Conservation (phyloP, 306 rosid species). For the Pachyrhizus erosus region DNA sequence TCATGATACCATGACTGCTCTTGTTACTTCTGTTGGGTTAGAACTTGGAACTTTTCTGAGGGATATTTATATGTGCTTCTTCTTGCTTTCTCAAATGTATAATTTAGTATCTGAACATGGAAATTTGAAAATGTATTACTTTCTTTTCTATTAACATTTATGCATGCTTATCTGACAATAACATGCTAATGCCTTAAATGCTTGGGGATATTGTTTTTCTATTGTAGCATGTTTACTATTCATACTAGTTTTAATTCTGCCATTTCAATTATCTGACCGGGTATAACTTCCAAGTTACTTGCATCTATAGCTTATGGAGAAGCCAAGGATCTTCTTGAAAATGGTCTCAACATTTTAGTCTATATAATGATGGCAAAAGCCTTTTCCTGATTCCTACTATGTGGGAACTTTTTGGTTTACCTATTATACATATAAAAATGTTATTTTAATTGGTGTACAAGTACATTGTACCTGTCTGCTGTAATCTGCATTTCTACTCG, state of each 20-base stretch:
- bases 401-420: background rate
- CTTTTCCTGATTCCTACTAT: background rate
- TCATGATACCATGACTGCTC: conserved; percentile 85
- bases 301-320: conserved; percentile 30
- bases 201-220: conserved; percentile 6
- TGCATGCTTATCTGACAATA: conserved; percentile 14
- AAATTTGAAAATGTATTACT: conserved; percentile 27
- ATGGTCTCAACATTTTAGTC: conserved; percentile 22
- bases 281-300: conserved; percentile 24
- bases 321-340: conserved; percentile 37
- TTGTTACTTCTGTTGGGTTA: conserved; percentile 76
- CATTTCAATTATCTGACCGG: conserved; percentile 31
- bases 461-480: conserved; percentile 15
- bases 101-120: conserved; percentile 32
- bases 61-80: conserved; percentile 37
- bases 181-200: conserved; percentile 5
- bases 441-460: background rate
- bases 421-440: background rate
- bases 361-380: conserved; percentile 1
- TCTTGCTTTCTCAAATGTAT: conserved; percentile 30
- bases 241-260: background rate
- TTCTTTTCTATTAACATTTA: conserved; percentile 28
- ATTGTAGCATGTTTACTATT: conserved; percentile 13
- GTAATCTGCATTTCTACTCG: conserved; percentile 25
- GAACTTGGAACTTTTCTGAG: conserved; percentile 57